Base-by-base conservation (phyloP, 2,329 filamentous ascomycete genomes). In the Penicillium sp. region DNA sequence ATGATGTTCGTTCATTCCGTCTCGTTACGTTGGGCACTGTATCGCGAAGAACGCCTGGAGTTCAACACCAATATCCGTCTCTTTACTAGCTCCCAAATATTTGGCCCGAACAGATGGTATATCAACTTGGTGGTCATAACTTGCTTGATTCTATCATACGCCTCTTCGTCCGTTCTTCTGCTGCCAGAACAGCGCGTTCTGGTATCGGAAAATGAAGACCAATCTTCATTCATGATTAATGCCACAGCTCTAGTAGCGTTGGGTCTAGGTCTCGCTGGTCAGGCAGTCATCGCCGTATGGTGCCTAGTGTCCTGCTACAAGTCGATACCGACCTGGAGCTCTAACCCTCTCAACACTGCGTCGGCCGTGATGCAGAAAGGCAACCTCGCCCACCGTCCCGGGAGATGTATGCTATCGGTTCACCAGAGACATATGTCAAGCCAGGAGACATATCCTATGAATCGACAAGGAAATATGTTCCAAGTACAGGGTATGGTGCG, bases 11-110 rank as follows among this genome's bases (percentile, higher is more conserved):
- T 50, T 11, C 54, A 56, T 41, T 56, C 54, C 12, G 43, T 41
- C 10, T 56, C 43, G 4, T 20, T 56, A 15, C 54, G 54, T 25
- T 56, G 55, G 55, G 54, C 55, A 20, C 20, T 58, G 34, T 58
- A 58, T 54, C 55, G 39, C 17, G 64, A 66, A 37, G 42, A 57
- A 47, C 61, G 64, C 5, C 58, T 65, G 14, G 52, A 62, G 37
- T 65, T 49, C 52, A 66, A 66, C 56, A 65, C 64, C 34, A 66
- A 66, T 41, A 57, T 65, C 48, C 61, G 64, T 14, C 50, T 65
- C 7, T 57, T 65, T 42, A 62, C 61, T 41, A 63, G 52, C 28
- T 59, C 63, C 38, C 57, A 49, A 49, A 17, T 6, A 22, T 59
- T 41, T 28, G 48, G 49, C 17, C 55, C 63, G 22, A 65, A 65